Percentiles rank a stretch among this genome's conserved stretches.
phyloP scores from a whole-genome alignment of 2,329 filamentous ascomycete genomes.

The Aspergillus uvarum region DNA sequence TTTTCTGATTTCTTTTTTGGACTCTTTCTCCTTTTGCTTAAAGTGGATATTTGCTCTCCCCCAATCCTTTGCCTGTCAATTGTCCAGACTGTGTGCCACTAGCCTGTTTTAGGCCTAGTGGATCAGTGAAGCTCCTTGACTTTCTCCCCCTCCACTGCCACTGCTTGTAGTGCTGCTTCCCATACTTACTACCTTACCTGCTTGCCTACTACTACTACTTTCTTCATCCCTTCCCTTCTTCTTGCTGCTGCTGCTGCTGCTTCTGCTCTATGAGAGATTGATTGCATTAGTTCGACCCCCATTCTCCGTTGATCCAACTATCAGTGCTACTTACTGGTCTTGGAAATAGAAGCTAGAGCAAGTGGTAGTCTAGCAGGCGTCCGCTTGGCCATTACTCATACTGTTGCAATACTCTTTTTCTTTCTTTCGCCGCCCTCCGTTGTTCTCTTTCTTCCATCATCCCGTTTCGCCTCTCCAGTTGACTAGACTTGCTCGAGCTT shows the following conservation, averaged over 20 bases:
- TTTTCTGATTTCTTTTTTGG: slow-evolving; percentile 5
- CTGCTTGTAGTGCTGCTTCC: slow-evolving; percentile 3
- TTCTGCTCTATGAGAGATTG: slow-evolving; percentile 3
- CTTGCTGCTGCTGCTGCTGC: slow-evolving; percentile 4
- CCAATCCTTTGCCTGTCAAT: slow-evolving; percentile 18
- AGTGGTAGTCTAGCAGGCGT: background rate
- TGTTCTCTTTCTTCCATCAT: background rate
- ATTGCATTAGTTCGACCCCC: background rate
- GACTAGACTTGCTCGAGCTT: background rate
- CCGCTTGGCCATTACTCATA: slow-evolving; percentile 4
- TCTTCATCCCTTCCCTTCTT: slow-evolving; percentile 3
- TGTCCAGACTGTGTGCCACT: slow-evolving; percentile 7
- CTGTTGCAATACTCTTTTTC: slow-evolving; percentile 2
- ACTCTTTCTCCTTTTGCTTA: slow-evolving; percentile 1
- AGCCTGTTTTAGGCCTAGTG: slow-evolving; percentile 11
- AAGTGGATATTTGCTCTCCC: slow-evolving; percentile 9
- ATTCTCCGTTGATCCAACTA: background rate
- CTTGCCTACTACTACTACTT: background rate
- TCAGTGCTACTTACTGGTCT: background rate
- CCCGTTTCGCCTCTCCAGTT: background rate
- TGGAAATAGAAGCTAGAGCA: background rate
- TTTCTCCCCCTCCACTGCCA: slow-evolving; percentile 11
- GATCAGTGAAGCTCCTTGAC: slow-evolving; percentile 12
- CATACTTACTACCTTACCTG: background rate
- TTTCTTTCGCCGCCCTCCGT: slow-evolving; percentile 4